Conservation (phyloP, 306 rosid genomes). For the Crataegus laevigata region DNA sequence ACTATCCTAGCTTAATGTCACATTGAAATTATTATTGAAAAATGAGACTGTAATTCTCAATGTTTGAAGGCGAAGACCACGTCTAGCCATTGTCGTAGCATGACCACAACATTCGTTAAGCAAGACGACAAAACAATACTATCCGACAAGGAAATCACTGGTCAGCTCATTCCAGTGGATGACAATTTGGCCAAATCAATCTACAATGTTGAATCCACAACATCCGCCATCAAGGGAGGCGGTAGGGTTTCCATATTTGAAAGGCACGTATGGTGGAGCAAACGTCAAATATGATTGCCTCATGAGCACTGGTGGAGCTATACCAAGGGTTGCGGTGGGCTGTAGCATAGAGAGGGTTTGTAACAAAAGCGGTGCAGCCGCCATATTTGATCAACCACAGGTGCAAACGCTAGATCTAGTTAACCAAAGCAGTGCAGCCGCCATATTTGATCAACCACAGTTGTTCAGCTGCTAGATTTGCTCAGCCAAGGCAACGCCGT, state of each 20-base stretch:
- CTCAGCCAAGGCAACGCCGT: background rate
- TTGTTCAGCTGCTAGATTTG: background rate
- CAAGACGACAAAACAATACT: background rate
- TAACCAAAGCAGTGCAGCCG: too few species aligned
- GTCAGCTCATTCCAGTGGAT: background rate
- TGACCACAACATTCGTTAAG: accelerated
- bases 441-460: too few species aligned
- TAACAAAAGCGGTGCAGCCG: too few species aligned
- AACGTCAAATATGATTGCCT: background rate
- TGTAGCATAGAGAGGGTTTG: too few species aligned
- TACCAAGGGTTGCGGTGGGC: too few species aligned
- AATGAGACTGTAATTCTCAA: background rate
- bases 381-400: too few species aligned
- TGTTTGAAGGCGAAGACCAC: too few species aligned
- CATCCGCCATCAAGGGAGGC: background rate
- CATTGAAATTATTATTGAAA: background rate
- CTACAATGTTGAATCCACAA: background rate
- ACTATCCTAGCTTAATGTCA: background rate
- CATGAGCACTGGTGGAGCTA: background rate
- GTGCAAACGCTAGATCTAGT: too few species aligned
- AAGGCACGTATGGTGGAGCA: background rate
- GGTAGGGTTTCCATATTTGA: background rate
- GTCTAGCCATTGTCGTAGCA: background rate
- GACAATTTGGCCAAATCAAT: background rate
- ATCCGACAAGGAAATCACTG: background rate